Evolutionary conservation across 257 asterid species (phyloP).

Genomic region (Solanum clarkiae): DNA sequence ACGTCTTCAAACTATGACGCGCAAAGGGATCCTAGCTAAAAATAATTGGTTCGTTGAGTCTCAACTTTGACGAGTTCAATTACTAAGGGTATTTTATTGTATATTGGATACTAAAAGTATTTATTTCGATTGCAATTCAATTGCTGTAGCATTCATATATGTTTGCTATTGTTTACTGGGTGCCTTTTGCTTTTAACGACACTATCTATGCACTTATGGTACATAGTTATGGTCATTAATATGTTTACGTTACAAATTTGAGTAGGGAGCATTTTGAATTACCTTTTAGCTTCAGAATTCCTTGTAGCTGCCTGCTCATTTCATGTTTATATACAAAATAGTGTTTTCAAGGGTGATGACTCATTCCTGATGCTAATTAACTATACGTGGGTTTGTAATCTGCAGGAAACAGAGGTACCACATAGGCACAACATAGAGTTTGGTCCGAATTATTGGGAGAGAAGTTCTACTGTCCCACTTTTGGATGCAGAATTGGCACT

Average conservation of each 20-base stretch:
- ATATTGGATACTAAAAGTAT: not conserved
- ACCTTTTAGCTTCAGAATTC: not conserved
- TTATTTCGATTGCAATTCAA: not conserved
- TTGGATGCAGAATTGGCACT: slow-evolving; percentile 40
- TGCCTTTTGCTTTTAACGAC: not conserved
- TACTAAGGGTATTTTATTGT: not conserved
- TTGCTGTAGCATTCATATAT: not conserved
- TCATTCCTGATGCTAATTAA: slow-evolving; percentile 2
- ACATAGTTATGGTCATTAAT: not conserved
- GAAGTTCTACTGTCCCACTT: slow-evolving; percentile 40
- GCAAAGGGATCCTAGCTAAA: not conserved
- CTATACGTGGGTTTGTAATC: not conserved
- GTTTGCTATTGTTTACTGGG: not conserved
- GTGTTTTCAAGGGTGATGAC: not conserved
- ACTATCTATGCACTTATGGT: not conserved
- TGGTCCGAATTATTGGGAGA: slow-evolving; percentile 6
- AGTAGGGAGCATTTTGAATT: not conserved
- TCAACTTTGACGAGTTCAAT: not conserved
- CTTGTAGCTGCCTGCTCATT: not conserved
- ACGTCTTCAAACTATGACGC: not conserved
- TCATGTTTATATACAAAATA: not conserved
- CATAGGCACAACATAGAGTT: slow-evolving; percentile 8
- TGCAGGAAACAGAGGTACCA: slow-evolving; percentile 27
- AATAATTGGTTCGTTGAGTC: not conserved
- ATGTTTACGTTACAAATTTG: not conserved